Evolutionary conservation across 2,329 filamentous ascomycete species (phyloP).

Genomic region (Pseudophaeomoniella oleicola): DNA sequence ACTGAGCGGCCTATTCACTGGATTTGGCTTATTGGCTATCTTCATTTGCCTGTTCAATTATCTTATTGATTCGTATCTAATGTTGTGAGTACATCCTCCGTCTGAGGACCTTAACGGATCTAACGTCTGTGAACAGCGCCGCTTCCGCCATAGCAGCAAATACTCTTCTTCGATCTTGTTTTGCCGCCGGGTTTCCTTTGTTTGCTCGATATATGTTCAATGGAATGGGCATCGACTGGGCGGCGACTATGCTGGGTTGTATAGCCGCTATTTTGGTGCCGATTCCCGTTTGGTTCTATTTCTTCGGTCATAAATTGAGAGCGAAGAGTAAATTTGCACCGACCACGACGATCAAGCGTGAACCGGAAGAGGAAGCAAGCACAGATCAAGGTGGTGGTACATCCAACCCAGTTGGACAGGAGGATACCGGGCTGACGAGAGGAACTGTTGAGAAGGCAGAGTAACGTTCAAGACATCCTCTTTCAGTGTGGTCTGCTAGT

Average conservation of each 20-base stretch:
- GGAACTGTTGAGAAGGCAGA: neutral
- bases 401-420: neutral
- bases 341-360: constrained; percentile 34
- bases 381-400: constrained; percentile 9
- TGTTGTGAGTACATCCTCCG: constrained; percentile 17
- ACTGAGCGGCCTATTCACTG: constrained; percentile 16
- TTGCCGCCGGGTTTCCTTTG: constrained; percentile 36
- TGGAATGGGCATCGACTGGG: constrained; percentile 32
- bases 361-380: constrained; percentile 17
- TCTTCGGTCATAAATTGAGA: constrained; percentile 15
- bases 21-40: constrained; percentile 18
- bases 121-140: constrained; percentile 20
- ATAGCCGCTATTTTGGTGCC: constrained; percentile 20
- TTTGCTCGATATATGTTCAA: constrained; percentile 43
- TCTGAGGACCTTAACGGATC: no score
- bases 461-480: no score
- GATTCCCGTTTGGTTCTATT: constrained; percentile 22
- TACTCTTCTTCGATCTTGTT: constrained; percentile 36
- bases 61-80: constrained; percentile 24
- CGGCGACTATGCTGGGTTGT: constrained; percentile 21
- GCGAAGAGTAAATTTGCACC: constrained; percentile 15
- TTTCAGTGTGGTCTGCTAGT: no score
- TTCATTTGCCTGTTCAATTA: constrained; percentile 21
- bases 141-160: constrained; percentile 41
- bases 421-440: neutral